Evolutionary conservation across 345 rosid genomes (phyloP), one percentile per base, ranked within the genome.

Genomic region (Gynandropsis gynandra): DNA sequence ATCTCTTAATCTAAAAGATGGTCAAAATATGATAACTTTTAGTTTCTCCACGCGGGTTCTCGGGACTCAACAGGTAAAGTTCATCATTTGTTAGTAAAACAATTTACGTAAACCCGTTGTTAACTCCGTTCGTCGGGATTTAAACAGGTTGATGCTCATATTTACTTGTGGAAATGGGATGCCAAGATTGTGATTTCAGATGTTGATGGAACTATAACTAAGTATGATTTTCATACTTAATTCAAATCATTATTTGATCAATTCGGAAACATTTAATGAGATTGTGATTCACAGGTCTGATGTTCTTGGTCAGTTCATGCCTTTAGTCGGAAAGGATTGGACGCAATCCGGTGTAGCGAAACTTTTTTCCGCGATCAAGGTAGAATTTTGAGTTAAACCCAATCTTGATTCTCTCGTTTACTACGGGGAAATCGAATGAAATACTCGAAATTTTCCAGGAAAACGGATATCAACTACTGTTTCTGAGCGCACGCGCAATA

Each of bases 281-380:
- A 55, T 67, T 50, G 15, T 74, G 45, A 59, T 43, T 72, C 74
- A 56, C 76, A 89, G 97, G 77, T 89, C 97, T 59, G 97, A 85
- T 69, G 97, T 89, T 50, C 71, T 89, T 38, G 97, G 97, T 61
- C 97, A 89, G 68, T 79, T 89, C 65, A 89, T 89, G 97, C 97
- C 97, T 67, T 72, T 89, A 74, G 88, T 89, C 62, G 97, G 97
- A 60, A 85, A 77, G 64, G 97, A 89, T 64, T 89, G 97, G 97
- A 77, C 97, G 31, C 97, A 89, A 59, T 82, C 93, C 56, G 97
- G 97, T 47, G 97, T 89, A 39, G 89, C 97, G 62, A 80, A 71
- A 67, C 95, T 89, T 60, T 89, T 89, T 60, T 85, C 78, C 33
- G 97, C 95, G 14, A 89, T 89, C 54, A 77, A 89, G 95, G 97